Percentiles rank a stretch among this genome's conserved stretches.
Conservation (phyloP, 345 rosid genomes). For the Linum usitatissimum region DNA sequence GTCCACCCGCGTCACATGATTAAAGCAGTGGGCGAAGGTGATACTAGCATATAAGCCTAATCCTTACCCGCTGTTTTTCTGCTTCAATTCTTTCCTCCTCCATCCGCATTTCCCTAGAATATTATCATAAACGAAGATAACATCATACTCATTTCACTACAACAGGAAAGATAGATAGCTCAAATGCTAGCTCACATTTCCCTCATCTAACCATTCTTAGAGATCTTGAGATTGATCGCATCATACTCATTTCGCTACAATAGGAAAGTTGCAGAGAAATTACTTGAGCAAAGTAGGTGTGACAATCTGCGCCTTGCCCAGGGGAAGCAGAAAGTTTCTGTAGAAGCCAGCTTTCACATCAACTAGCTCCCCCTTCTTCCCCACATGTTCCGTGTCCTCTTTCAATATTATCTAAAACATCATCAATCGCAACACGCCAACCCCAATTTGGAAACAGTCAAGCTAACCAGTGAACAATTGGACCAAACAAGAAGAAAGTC, state of each 20-base stretch:
- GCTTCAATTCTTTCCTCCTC: slow-evolving; percentile 90
- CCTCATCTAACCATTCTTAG: too few relatives aligned
- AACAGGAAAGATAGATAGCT: too few relatives aligned
- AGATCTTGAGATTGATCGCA: too few relatives aligned
- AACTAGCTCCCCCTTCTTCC: slow-evolving; percentile 64
- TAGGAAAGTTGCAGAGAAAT: slow-evolving; percentile 1
- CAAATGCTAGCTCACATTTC: too few relatives aligned
- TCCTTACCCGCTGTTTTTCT: slow-evolving; percentile 71
- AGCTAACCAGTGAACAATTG: background rate
- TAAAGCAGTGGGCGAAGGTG: background rate
- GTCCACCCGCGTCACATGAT: background rate
- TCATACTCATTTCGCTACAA: background rate
- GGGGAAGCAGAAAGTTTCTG: slow-evolving; percentile 73
- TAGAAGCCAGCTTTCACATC: slow-evolving; percentile 85
- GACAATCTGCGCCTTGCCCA: slow-evolving; percentile 77
- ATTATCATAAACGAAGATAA: background rate
- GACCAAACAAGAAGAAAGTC: background rate
- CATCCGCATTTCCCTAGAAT: slow-evolving; percentile 59
- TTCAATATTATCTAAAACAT: slow-evolving; percentile 65
- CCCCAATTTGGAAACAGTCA: background rate
- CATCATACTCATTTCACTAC: too few relatives aligned
- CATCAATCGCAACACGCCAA: slow-evolving; percentile 9
- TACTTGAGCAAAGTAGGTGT: slow-evolving; percentile 79
- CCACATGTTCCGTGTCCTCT: slow-evolving; percentile 64
- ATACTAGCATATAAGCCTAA: background rate